Conservation (phyloP, 164 flowering plant species). For the Houttuynia cordata region DNA sequence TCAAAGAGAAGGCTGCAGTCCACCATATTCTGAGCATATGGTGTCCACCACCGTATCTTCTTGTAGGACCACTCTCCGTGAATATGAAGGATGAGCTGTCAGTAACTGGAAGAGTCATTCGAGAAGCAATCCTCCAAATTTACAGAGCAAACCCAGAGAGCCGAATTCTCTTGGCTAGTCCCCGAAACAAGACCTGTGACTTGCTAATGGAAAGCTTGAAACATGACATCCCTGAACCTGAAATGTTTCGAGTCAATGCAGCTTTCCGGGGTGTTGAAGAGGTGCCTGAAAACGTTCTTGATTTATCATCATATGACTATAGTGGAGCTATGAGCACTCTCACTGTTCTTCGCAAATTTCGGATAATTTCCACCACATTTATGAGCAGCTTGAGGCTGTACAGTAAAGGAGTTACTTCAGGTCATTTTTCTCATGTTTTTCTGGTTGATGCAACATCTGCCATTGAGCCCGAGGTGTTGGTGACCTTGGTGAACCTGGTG, state of each 20-base stretch:
- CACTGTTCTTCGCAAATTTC: constrained; percentile 12
- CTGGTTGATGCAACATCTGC: constrained; percentile 32
- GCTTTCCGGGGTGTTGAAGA: constrained; percentile 33
- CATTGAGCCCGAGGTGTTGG: constrained; percentile 35
- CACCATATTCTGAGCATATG: constrained; percentile 11
- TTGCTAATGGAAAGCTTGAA: constrained; percentile 18
- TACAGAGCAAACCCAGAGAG: constrained; percentile 4
- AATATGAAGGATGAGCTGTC: constrained; percentile 1
- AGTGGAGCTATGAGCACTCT: constrained; percentile 26
- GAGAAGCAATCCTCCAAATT: constrained; percentile 16
- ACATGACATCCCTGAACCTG: constrained; percentile 14
- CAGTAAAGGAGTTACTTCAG: constrained; percentile 22
- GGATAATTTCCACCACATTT: constrained; percentile 29
- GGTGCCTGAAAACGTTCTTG: constrained; percentile 25
- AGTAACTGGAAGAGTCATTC: constrained; percentile 15
- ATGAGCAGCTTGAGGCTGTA: constrained; percentile 30
- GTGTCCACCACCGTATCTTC: constrained; percentile 24
- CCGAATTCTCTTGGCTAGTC: constrained; percentile 24
- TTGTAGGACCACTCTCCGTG: constrained; percentile 13
- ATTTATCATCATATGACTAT: constrained; percentile 13
- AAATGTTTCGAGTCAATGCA: constrained; percentile 38
- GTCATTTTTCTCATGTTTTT: constrained; percentile 43
- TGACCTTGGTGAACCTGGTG: constrained; percentile 27
- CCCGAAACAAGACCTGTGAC: constrained; percentile 27
- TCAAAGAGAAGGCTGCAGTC: constrained; percentile 6